Conservation (phyloP, 768 basidiomycete species). For the Mycena haematopus region DNA sequence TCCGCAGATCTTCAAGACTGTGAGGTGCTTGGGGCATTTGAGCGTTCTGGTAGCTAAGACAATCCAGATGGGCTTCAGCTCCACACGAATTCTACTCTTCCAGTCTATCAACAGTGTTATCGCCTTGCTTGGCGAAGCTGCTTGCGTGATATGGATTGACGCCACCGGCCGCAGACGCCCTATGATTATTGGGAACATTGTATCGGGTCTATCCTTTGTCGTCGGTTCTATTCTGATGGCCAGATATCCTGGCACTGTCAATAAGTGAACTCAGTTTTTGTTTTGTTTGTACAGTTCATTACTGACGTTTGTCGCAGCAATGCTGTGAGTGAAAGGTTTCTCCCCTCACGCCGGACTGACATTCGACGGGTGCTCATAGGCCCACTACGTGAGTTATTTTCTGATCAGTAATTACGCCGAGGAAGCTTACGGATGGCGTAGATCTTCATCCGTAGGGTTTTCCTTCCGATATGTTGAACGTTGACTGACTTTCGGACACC, state of each 20-base stretch:
- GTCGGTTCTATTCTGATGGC: conserved; percentile 53
- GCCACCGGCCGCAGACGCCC: conserved; percentile 46
- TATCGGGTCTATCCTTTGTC: conserved; percentile 48
- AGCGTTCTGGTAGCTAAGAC: neutral
- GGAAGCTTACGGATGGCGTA: conserved; percentile 17
- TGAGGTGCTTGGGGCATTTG: conserved; percentile 24
- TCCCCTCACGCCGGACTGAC: neutral
- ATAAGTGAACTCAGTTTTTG: conserved; percentile 41
- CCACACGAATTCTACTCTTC: conserved; percentile 53
- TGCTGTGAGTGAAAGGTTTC: conserved; percentile 38
- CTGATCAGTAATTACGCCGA: neutral
- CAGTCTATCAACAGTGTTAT: conserved; percentile 62
- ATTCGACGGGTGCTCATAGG: conserved; percentile 29
- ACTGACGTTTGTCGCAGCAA: conserved; percentile 33
- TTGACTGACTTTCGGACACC: neutral
- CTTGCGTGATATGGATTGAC: conserved; percentile 53
- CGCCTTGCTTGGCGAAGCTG: conserved; percentile 56
- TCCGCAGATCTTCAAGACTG: conserved; percentile 44
- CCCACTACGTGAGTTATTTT: conserved; percentile 43
- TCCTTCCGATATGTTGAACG: neutral
- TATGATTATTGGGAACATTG: conserved; percentile 49
- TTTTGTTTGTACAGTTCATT: neutral
- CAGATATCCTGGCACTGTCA: conserved; percentile 48
- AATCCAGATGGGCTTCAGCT: conserved; percentile 49
- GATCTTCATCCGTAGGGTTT: conserved; percentile 50